A percentile compares a stretch with the other conserved stretches of the same genome.
Evolutionary conservation across 192 early-diverging fungal species (phyloP).

Genomic region (Umbelopsis isabellina): DNA sequence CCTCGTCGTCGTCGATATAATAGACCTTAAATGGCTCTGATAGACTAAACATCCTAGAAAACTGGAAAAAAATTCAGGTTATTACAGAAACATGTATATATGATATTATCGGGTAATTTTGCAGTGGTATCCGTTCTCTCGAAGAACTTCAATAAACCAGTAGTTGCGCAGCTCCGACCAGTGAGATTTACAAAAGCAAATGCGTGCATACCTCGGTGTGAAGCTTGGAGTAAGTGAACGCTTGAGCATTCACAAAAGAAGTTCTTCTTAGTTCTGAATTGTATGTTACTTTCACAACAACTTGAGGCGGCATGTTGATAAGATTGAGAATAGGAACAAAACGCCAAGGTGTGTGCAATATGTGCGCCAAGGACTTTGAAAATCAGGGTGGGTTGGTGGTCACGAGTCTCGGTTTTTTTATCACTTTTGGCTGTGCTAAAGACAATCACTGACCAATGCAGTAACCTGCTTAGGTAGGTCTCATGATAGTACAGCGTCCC

Average conservation of each 20-base stretch:
- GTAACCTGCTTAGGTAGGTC: too few species aligned
- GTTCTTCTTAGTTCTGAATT: slow-evolving; percentile 4
- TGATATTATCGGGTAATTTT: too few species aligned
- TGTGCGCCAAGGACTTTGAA: slow-evolving; percentile 3
- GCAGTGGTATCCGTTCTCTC: too few species aligned
- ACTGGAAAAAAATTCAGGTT: neutral
- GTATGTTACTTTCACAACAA: slow-evolving; percentile 3
- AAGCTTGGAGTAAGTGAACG: slow-evolving; percentile 1
- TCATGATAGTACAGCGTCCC: too few species aligned
- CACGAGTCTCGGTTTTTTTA: slow-evolving; percentile 10
- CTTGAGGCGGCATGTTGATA: slow-evolving; percentile 14
- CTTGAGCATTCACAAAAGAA: slow-evolving; percentile 6
- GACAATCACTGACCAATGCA: too few species aligned
- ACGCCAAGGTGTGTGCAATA: slow-evolving; percentile 8
- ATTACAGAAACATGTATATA: too few species aligned
- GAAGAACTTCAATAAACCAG: too few species aligned
- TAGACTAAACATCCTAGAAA: slow-evolving; percentile 14
- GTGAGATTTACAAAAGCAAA: neutral
- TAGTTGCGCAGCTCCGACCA: neutral
- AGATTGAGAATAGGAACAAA: slow-evolving; percentile 4
- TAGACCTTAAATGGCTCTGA: slow-evolving; percentile 4
- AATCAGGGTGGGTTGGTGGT: neutral
- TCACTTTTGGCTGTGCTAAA: too few species aligned
- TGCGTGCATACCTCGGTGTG: neutral
- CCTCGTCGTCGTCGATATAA: slow-evolving; percentile 1